These are phyloP conservation scores for Naganishia randhawae DNA, from an alignment of 768 basidiomycete species.

Conservation along the genomic window DNA sequence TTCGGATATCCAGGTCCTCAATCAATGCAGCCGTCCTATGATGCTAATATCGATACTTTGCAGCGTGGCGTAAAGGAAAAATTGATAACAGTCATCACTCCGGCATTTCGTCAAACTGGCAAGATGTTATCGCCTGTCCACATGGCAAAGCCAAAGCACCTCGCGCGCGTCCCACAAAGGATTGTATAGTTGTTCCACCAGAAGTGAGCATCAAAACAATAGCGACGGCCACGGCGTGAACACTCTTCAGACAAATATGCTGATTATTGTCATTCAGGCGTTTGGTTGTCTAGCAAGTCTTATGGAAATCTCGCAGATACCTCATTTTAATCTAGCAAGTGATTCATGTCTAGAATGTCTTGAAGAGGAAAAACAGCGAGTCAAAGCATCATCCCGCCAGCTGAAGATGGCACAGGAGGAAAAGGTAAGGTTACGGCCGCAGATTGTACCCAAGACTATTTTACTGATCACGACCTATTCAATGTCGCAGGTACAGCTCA, in stretches of 20 bases:
- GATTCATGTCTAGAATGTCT: constrained; percentile 4
- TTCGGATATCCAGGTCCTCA: not conserved
- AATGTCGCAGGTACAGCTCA: not conserved
- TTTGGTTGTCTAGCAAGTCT: constrained; percentile 8
- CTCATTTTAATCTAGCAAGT: not conserved
- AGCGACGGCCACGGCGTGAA: no score
- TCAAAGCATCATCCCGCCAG: not conserved
- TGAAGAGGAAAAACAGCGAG: not conserved
- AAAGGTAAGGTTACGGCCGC: not conserved
- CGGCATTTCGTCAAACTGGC: not conserved
- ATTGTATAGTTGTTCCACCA: constrained; percentile 4
- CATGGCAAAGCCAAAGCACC: constrained; percentile 21
- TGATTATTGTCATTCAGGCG: not conserved
- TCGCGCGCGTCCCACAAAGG: not conserved
- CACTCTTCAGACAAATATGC: not conserved
- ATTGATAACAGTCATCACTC: not conserved
- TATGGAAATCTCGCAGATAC: not conserved
- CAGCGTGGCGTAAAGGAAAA: constrained; percentile 1
- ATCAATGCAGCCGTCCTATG: no score
- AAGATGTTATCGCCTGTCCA: constrained; percentile 11
- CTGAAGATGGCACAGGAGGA: not conserved
- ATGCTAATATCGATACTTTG: not conserved
- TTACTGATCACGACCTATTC: not conserved
- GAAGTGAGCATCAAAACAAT: not conserved
- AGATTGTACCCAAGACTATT: not conserved